Conservation (phyloP, 2,329 filamentous ascomycete species). For the Colletotrichum plurivorum region DNA sequence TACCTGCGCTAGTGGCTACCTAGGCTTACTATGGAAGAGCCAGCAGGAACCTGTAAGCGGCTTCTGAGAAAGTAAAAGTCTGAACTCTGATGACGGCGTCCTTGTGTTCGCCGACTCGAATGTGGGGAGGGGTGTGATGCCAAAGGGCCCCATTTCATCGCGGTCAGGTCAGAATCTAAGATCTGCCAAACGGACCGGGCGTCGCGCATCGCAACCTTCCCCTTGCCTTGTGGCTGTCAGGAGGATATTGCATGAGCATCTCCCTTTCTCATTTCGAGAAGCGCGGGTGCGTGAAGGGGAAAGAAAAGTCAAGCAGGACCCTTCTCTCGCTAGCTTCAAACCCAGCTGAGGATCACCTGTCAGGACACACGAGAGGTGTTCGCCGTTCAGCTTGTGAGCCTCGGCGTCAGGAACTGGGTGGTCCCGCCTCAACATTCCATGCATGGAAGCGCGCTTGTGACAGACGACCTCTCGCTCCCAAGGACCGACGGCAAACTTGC, state of each 20-base stretch:
- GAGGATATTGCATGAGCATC: slow-evolving; percentile 29
- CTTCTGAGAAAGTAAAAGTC: neutral
- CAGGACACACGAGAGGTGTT: neutral
- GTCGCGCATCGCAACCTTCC: slow-evolving; percentile 24
- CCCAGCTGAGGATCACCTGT: slow-evolving; percentile 4
- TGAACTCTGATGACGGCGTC: slow-evolving; percentile 11
- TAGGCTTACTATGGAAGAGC: no score
- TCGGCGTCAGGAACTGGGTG: slow-evolving; percentile 23
- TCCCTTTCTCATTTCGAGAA: neutral
- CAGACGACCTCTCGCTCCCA: neutral
- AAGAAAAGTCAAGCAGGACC: slow-evolving; percentile 13
- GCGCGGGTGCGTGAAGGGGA: no score
- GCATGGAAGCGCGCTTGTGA: slow-evolving; percentile 24
- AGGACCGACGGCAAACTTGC: neutral
- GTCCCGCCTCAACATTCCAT: slow-evolving; percentile 7
- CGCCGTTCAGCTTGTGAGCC: slow-evolving; percentile 18
- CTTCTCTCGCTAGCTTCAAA: slow-evolving; percentile 23
- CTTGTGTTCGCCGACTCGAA: neutral
- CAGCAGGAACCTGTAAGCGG: no score
- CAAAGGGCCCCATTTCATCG: no score
- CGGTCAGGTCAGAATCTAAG: slow-evolving; percentile 9
- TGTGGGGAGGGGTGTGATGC: neutral
- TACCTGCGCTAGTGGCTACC: neutral
- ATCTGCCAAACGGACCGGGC: slow-evolving; percentile 21
- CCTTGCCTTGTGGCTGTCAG: slow-evolving; percentile 31